phyloP scores from a whole-genome alignment of 1,284 basidiomycete species.

The Cystobasidium slooffiae region DNA sequence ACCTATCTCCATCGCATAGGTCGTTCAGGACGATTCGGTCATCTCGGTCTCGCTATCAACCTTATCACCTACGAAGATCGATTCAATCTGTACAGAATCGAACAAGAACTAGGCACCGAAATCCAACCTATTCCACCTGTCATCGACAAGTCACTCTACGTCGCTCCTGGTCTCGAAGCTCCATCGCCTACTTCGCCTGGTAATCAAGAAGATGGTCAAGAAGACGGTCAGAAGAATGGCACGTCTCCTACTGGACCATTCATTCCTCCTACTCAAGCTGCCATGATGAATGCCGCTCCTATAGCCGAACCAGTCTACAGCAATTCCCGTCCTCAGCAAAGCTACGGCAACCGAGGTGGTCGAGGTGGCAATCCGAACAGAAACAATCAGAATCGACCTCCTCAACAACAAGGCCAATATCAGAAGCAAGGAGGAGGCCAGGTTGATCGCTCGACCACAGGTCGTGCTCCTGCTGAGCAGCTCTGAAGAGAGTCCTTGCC shows the following conservation, averaged over 20 bases:
- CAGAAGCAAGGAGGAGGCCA: conserved; percentile 2
- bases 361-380: conserved; percentile 2
- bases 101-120: conserved; percentile 97
- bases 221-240: conserved; percentile 13
- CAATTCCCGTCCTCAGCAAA: conserved; percentile 9
- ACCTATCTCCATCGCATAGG: conserved; percentile 98
- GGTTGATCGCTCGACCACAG: conserved; percentile 11
- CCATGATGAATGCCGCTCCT: conserved; percentile 14
- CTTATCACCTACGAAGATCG: conserved; percentile 79
- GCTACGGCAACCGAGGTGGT: conserved; percentile 4
- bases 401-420: not conserved
- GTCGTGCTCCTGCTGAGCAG: conserved; percentile 6
- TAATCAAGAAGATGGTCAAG: conserved; percentile 1
- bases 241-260: conserved; percentile 27
- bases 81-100: conserved; percentile 96
- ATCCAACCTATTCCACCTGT: conserved; percentile 89
- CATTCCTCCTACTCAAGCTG: conserved; percentile 43
- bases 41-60: conserved; percentile 95
- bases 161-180: conserved; percentile 43
- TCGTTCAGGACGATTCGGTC: conserved; percentile 95
- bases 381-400: conserved; percentile 3
- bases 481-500: not conserved
- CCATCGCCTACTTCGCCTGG: conserved; percentile 15
- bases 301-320: conserved; percentile 7
- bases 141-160: conserved; percentile 51